Conservation (phyloP, 805 yeast genomes). For the Candida hispaniensis region DNA sequence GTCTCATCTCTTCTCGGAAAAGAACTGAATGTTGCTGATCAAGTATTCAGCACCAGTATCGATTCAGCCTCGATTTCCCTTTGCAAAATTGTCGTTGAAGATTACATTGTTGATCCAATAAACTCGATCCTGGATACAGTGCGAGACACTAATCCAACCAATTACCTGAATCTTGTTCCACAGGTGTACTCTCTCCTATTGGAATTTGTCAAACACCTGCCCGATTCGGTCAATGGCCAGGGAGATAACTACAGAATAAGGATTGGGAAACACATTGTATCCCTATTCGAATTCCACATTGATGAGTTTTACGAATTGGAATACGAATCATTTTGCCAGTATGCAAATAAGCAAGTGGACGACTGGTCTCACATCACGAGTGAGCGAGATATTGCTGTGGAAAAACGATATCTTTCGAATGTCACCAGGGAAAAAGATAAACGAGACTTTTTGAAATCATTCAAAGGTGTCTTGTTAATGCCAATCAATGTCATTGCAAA, state of each 20-base stretch:
- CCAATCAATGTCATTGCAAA: constrained; percentile 24
- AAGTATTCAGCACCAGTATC: constrained; percentile 34
- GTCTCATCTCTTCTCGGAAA: constrained; percentile 32
- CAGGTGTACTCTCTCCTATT: constrained; percentile 24
- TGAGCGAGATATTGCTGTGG: constrained; percentile 40
- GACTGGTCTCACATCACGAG: constrained; percentile 29
- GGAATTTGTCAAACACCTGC: constrained; percentile 16
- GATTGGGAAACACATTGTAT: neutral
- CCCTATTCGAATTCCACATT: constrained; percentile 23
- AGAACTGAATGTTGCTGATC: constrained; percentile 33
- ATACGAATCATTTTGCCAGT: constrained; percentile 21
- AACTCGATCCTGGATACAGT: constrained; percentile 20
- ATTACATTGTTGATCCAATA: constrained; percentile 23
- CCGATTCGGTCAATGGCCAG: constrained; percentile 8
- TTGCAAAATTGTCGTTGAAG: constrained; percentile 36
- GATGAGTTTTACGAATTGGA: constrained; percentile 27
- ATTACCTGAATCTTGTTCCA: constrained; percentile 34
- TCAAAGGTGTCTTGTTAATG: constrained; percentile 37
- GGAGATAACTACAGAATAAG: constrained; percentile 7
- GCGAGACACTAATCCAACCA: constrained; percentile 15
- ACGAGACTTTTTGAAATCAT: constrained; percentile 41
- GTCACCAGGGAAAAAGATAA: constrained; percentile 38
- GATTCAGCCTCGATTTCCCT: constrained; percentile 40
- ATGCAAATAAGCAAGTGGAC: constrained; percentile 24
- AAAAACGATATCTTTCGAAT: constrained; percentile 38